Conservation (phyloP, 352 stramenopile genomes). For the Globisporangium nunn region DNA sequence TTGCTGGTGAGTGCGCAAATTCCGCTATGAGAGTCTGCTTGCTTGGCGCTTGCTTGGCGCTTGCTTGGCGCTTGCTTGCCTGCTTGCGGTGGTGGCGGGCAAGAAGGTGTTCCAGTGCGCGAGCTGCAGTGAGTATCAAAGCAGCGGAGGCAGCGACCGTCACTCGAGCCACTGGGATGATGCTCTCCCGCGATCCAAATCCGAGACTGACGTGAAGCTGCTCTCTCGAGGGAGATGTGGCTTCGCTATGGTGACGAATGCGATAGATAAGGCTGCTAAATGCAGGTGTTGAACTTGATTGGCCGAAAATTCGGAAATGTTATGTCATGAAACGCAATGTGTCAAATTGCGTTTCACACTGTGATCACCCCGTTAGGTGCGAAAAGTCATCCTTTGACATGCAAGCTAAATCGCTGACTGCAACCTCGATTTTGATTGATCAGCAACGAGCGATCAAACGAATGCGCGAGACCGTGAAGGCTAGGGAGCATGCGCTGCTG, state of each 20-base stretch:
- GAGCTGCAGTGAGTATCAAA: neutral
- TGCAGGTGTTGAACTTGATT: neutral
- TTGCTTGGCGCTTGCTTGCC: neutral
- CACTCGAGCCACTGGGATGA: neutral
- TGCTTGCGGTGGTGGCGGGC: neutral
- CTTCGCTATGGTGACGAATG: too few relatives aligned
- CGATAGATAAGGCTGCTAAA: too few relatives aligned
- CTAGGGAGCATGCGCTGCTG: neutral
- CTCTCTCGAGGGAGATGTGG: neutral
- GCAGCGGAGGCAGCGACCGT: neutral
- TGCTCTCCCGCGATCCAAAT: neutral
- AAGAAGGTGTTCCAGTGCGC: neutral
- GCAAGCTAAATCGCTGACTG: neutral
- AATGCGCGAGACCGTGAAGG: neutral
- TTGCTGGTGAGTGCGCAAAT: conserved; percentile 10
- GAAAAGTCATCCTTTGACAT: neutral
- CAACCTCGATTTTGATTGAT: too few relatives aligned
- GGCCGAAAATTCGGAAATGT: neutral
- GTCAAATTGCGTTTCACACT: conserved; percentile 1
- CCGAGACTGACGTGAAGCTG: neutral
- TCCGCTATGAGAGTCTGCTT: conserved; percentile 5
- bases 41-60: neutral
- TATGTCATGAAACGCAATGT: neutral
- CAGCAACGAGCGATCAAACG: neutral
- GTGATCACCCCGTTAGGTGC: neutral